These are phyloP conservation scores for Macrophomina phaseolina DNA, from an alignment of 2,329 filamentous ascomycete species.

Conservation along the genomic window DNA sequence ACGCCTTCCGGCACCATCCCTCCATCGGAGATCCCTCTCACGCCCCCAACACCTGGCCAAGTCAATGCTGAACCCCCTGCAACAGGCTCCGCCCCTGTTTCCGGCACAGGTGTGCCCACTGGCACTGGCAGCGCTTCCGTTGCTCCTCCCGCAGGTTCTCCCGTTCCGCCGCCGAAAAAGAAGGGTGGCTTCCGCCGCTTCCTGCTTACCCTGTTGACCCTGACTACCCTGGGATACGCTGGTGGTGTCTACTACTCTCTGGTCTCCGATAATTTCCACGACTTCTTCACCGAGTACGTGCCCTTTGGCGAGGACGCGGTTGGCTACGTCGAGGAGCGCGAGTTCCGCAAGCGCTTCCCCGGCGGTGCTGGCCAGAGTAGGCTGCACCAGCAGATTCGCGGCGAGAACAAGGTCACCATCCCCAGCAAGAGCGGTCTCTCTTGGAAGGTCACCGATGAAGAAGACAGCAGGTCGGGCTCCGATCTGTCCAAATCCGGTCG, in stretches of 20 bases:
- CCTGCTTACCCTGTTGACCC: slow-evolving; percentile 75
- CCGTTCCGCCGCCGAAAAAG: slow-evolving; percentile 56
- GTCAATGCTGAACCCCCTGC: slow-evolving; percentile 45
- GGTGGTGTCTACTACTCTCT: slow-evolving; percentile 93
- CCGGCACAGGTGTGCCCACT: slow-evolving; percentile 45
- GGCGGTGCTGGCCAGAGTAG: slow-evolving; percentile 43
- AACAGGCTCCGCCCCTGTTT: slow-evolving; percentile 25
- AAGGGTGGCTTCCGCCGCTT: slow-evolving; percentile 77
- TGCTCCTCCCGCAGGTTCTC: slow-evolving; percentile 41
- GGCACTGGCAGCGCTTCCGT: slow-evolving; percentile 50
- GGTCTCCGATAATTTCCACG: slow-evolving; percentile 96
- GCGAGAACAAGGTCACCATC: slow-evolving; percentile 77
- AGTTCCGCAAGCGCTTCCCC: slow-evolving; percentile 85
- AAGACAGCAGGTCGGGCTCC: slow-evolving; percentile 34
- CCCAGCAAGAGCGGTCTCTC: slow-evolving; percentile 84
- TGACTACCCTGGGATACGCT: slow-evolving; percentile 79
- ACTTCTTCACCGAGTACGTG: slow-evolving; percentile 97
- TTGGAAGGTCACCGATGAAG: slow-evolving; percentile 73
- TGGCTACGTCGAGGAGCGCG: slow-evolving; percentile 91
- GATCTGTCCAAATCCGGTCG: slow-evolving; percentile 55
- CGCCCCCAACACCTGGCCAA: slow-evolving; percentile 50
- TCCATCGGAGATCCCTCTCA: slow-evolving; percentile 55
- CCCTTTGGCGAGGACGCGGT: slow-evolving; percentile 95
- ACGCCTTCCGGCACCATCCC: slow-evolving; percentile 56
- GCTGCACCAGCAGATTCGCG: slow-evolving; percentile 54